Percentiles rank a stretch among this genome's conserved stretches.
Conservation (phyloP, 768 basidiomycete species). For the Pisolithus sp. region DNA sequence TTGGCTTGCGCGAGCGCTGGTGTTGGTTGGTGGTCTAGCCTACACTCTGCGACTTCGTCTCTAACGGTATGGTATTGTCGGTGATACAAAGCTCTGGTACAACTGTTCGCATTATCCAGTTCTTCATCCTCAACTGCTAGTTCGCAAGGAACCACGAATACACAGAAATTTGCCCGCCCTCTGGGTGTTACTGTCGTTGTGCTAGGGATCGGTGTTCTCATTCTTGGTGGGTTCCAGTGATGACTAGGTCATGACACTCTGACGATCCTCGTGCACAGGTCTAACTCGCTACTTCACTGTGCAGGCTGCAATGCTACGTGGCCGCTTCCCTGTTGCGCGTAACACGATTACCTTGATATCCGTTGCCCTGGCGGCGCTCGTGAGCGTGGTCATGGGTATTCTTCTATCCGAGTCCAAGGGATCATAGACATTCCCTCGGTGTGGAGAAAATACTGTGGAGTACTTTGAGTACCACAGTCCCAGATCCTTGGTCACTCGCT, state of each 20-base stretch:
- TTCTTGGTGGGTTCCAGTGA: slow-evolving; percentile 36
- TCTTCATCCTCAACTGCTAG: slow-evolving; percentile 5
- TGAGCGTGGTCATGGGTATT: slow-evolving; percentile 38
- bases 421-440: neutral
- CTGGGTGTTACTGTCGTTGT: slow-evolving; percentile 46
- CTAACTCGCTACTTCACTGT: slow-evolving; percentile 47
- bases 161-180: slow-evolving; percentile 37
- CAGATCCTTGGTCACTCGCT: too few relatives aligned
- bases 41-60: too few relatives aligned
- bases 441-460: neutral
- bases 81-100: slow-evolving; percentile 41
- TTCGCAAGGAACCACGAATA: slow-evolving; percentile 1
- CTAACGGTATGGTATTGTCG: neutral
- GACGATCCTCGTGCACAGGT: slow-evolving; percentile 27
- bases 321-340: slow-evolving; percentile 51
- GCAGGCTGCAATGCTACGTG: slow-evolving; percentile 43
- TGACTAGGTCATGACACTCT: neutral
- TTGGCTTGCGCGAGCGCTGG: slow-evolving; percentile 53
- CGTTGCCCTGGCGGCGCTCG: slow-evolving; percentile 33
- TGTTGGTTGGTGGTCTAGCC: slow-evolving; percentile 40
- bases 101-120: slow-evolving; percentile 41
- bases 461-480: too few relatives aligned
- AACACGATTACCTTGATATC: slow-evolving; percentile 37
- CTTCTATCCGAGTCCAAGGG: slow-evolving; percentile 27
- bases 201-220: slow-evolving; percentile 41